These are phyloP conservation scores for Neurospora sp. DNA, from an alignment of 2,329 filamentous ascomycete species.

Conservation along the genomic window DNA sequence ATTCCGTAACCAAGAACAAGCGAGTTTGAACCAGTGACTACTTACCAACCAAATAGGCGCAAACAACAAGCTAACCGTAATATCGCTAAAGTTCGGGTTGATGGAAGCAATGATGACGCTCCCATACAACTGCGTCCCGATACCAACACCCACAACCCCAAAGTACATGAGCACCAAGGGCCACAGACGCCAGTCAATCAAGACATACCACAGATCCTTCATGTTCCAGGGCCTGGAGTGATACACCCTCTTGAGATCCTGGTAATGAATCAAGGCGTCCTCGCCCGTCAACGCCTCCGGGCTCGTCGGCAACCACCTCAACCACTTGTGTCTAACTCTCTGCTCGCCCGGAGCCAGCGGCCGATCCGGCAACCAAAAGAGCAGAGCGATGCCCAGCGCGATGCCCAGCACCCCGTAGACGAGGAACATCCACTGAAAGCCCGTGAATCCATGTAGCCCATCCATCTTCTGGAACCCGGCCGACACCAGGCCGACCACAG, in stretches of 20 bases:
- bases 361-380: constrained; percentile 88
- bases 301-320: constrained; percentile 57
- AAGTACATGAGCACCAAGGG: constrained; percentile 87
- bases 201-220: constrained; percentile 57
- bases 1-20: not conserved
- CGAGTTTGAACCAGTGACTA: not conserved
- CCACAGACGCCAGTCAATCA: constrained; percentile 84
- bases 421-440: constrained; percentile 90
- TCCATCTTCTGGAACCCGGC: constrained; percentile 92
- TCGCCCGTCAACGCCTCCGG: constrained; percentile 65
- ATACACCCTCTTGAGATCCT: constrained; percentile 73
- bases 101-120: constrained; percentile 79
- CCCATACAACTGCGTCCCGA: constrained; percentile 80
- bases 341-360: constrained; percentile 63
- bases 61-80: constrained; percentile 73
- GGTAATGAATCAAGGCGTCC: constrained; percentile 74
- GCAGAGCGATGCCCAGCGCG: constrained; percentile 58
- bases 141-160: constrained; percentile 85
- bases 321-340: constrained; percentile 38
- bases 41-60: constrained; percentile 86
- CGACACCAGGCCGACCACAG: constrained; percentile 80
- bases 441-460: constrained; percentile 62
- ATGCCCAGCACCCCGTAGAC: constrained; percentile 72
- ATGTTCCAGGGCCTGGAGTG: constrained; percentile 63
- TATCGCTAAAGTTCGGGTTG: constrained; percentile 59